These are phyloP conservation scores for Trametes punicea DNA, from an alignment of 768 basidiomycete genomes.

Conservation along the genomic window DNA sequence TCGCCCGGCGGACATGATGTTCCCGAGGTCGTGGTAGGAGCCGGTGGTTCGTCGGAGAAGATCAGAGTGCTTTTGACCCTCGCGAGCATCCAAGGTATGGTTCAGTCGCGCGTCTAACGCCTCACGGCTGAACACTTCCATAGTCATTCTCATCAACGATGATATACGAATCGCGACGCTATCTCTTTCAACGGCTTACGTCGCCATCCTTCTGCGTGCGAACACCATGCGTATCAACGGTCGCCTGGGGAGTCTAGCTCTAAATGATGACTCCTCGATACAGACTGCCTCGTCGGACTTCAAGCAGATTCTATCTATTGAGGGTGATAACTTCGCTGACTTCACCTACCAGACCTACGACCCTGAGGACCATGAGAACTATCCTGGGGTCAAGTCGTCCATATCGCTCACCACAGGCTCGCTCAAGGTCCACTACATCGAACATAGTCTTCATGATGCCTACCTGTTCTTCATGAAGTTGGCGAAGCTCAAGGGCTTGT, in stretches of 20 bases:
- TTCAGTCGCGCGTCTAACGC: background rate
- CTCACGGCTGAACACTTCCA: background rate
- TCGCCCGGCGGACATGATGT: slow-evolving; percentile 6
- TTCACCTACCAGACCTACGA: slow-evolving; percentile 93
- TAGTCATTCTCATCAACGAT: slow-evolving; percentile 79
- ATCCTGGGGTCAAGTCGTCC: slow-evolving; percentile 79
- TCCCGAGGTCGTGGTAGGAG: slow-evolving; percentile 8
- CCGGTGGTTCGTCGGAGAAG: slow-evolving; percentile 37
- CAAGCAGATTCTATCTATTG: slow-evolving; percentile 86
- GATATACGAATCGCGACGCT: slow-evolving; percentile 75
- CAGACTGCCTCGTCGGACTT: slow-evolving; percentile 60
- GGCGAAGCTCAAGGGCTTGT: slow-evolving; percentile 87
- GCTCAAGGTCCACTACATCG: slow-evolving; percentile 83
- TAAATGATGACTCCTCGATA: slow-evolving; percentile 67
- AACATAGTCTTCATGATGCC: slow-evolving; percentile 86
- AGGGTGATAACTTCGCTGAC: slow-evolving; percentile 91
- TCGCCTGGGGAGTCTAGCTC: slow-evolving; percentile 75
- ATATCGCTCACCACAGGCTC: slow-evolving; percentile 85
- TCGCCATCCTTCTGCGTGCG: slow-evolving; percentile 66
- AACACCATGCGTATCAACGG: slow-evolving; percentile 77
- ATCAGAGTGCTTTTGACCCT: slow-evolving; percentile 82
- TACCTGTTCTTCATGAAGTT: slow-evolving; percentile 82
- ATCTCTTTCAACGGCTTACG: slow-evolving; percentile 86
- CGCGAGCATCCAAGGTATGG: slow-evolving; percentile 73
- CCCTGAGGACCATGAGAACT: slow-evolving; percentile 57